Base-by-base conservation (phyloP, 1,284 basidiomycete genomes). In the Ganoderma multipileum region DNA sequence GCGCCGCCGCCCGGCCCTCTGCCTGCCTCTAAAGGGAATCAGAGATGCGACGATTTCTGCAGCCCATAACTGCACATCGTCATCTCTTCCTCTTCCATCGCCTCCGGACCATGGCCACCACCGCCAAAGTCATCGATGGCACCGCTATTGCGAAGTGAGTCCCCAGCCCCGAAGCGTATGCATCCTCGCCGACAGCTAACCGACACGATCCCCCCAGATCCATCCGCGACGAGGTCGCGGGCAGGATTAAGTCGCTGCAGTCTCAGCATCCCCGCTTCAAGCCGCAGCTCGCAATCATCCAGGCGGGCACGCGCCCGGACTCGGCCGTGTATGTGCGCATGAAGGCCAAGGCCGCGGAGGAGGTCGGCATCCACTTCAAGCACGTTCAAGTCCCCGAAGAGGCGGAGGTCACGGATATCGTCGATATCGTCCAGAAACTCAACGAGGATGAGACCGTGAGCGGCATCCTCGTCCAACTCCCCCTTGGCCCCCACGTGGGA, bases 401-500 rank as follows among this genome's bases (percentile, higher is more conserved):
- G 68, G 85, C 90, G 54, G 86, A 89, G 69, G 91, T 94, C 69
- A 88, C 92, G 59, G 89, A 95, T 67, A 87, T 99, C 73, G 88
- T 97, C 70, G 85, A 89, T 28, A 83, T 89, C 62, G 96, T 99
- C 66, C 85, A 89, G 74, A 87, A 89, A 70, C 89, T 98, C 75
- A 99, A 99, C 81, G 87, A 88, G 66, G 95, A 99, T 76, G 90
- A 93, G 26, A 79, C 84, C 54, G 87, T 99, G 72, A 94, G 91
- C 76, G 98, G 97, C 62, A 91, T 99, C 65, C 88, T 99, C 63
- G 97, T 99, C 11, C 98, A 99, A 82, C 91, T 99, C n/a, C 98
- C 98, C 54, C 90, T 99, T 3, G 94, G 94, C 20, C 87, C 92
- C 57, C 94, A 97, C 74, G 90, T 99, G 70, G 87, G 87, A 63